Conservation (phyloP, 345 rosid species). For the Lumnitzera littorea region DNA sequence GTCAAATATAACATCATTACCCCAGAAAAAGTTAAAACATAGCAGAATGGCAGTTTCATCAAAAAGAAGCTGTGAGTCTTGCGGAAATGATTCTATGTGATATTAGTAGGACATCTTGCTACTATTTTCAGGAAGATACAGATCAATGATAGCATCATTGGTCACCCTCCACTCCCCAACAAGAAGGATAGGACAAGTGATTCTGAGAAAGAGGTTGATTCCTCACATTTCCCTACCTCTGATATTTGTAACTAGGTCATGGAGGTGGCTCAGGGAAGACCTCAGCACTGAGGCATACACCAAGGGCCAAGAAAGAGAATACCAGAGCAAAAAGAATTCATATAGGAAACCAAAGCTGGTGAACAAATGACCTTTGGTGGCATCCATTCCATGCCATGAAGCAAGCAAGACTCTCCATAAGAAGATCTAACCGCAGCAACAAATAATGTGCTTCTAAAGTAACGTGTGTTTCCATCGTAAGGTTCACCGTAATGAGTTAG, state of each 20-base stretch:
- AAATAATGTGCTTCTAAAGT: slow-evolving; percentile 74
- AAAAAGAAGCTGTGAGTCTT: no score
- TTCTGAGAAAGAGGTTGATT: neutral
- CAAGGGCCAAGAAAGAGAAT: neutral
- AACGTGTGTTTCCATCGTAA: slow-evolving; percentile 95
- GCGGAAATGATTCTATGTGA: no score
- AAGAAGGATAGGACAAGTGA: neutral
- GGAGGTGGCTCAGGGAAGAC: slow-evolving; percentile 5
- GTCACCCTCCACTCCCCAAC: neutral
- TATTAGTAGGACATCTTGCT: no score
- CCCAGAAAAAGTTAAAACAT: no score
- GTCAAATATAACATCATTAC: neutral
- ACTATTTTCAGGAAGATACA: neutral
- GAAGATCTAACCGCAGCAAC: slow-evolving; percentile 96
- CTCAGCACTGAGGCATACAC: slow-evolving; percentile 1
- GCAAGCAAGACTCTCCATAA: slow-evolving; percentile 87
- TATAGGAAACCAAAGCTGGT: slow-evolving; percentile 2
- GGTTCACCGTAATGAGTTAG: slow-evolving; percentile 99
- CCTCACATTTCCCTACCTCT: no score
- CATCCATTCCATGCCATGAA: slow-evolving; percentile 99
- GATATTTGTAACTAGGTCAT: neutral
- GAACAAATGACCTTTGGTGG: slow-evolving; percentile 62
- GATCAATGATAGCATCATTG: slow-evolving; percentile 2
- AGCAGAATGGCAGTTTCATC: no score
- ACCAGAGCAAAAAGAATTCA: neutral